phyloP scores from a whole-genome alignment of 352 stramenopile genomes.

The Elongisporangium senticosum region DNA sequence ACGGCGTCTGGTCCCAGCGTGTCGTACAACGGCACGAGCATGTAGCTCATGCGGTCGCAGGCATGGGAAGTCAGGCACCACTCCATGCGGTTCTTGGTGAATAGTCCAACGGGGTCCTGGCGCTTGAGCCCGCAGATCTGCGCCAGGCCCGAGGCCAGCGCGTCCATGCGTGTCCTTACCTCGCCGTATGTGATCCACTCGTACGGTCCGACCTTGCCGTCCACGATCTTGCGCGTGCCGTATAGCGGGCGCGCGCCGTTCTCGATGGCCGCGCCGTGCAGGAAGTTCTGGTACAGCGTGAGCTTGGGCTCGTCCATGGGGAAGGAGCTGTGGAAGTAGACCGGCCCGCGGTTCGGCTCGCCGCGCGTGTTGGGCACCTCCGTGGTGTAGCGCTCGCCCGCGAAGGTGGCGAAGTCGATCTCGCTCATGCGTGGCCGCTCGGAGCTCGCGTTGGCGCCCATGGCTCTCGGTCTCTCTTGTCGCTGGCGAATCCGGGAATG shows the following conservation, averaged over 20 bases:
- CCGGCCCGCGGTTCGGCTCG: neutral
- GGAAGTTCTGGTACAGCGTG: slow-evolving; percentile 30
- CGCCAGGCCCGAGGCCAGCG: slow-evolving; percentile 14
- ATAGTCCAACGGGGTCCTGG: slow-evolving; percentile 13
- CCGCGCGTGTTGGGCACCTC: slow-evolving; percentile 16
- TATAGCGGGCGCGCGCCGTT: slow-evolving; percentile 20
- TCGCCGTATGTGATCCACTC: slow-evolving; percentile 15
- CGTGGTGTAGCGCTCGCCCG: slow-evolving; percentile 16
- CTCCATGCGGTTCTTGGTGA: slow-evolving; percentile 25
- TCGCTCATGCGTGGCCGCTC: slow-evolving; percentile 11
- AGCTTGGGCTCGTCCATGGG: slow-evolving; percentile 12
- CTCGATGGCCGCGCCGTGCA: slow-evolving; percentile 15
- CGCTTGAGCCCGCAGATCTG: slow-evolving; percentile 5
- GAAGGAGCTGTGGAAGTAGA: neutral
- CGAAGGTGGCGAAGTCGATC: slow-evolving; percentile 21
- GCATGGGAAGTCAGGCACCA: slow-evolving; percentile 18
- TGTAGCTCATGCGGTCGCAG: slow-evolving; percentile 18
- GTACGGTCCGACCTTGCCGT: slow-evolving; percentile 14
- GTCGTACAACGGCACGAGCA: slow-evolving; percentile 4
- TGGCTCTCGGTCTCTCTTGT: neutral
- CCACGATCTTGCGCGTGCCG: slow-evolving; percentile 14
- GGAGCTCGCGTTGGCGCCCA: neutral
- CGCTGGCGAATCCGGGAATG: neutral
- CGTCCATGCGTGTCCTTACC: slow-evolving; percentile 4
- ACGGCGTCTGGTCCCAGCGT: slow-evolving; percentile 15